Base-by-base conservation (phyloP, 495 filamentous ascomycete genomes). In the Aspergillus diversus region DNA sequence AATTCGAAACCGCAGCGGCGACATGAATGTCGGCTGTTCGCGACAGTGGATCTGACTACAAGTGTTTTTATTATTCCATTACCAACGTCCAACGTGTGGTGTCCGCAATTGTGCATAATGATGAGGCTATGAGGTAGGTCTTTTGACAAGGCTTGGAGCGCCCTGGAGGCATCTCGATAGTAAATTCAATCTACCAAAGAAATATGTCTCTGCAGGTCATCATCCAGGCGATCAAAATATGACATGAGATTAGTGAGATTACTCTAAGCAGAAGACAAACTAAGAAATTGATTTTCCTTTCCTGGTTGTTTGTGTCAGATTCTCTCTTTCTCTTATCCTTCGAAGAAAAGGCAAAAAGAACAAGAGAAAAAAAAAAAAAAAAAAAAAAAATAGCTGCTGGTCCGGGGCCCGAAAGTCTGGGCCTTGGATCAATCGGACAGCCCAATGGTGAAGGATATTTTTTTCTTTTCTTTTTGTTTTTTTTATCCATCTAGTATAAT, bases 1-100 rank as follows among this genome's bases (percentile, higher is more conserved):
- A 62, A 69, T 64, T 31, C 63, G 67, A 69, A 69, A 69, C 67
- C 33, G 31, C 66, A 55, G 54, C 54, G 57, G 46, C 65, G 54
- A 52, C 49, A 51, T 53, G 37, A 57, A 61, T 21, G 46, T 42
- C 61, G 49, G 55, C 49, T 59, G 56, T 35, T 57, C 12, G 47
- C 54, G 55, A 49, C 51, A 61, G 39, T 60, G 57, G 48, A 53
- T 60, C 57, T 39, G 16, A 16, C 47, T 15, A 37, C 57, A 35
- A 43, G 48, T 34, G 15, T 21, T 53, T 43, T 37, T 58, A 34
- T 33, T 54, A 55, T 53, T 50, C 33, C 50, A 12, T 35, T 55
- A 33, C 34, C 47, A 39, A 34, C 50, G n/a, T 43, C 42, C 33
- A 16, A 39, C 27, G 15, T 50, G 33, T 13, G 51, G 32, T 34